Evolutionary conservation across 192 early-diverging fungal species (phyloP), one percentile per base, ranked within the genome.

Genomic region (Gamsiella multidivaricata): DNA sequence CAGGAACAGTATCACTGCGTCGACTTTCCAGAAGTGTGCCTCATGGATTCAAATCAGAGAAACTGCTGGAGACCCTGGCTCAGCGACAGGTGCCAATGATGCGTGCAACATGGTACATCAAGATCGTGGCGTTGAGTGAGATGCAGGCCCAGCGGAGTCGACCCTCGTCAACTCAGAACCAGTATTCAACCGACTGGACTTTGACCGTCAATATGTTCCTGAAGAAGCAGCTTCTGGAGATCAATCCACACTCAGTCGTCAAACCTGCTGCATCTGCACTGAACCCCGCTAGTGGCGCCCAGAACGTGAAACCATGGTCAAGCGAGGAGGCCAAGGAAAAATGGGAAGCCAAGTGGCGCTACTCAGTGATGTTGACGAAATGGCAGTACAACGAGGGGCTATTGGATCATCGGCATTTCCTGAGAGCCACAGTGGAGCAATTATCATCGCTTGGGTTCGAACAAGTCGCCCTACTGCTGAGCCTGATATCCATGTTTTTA

Each of bases 91-190:
- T 94, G 15, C 88, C 92, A 0, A 66, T 90, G 43, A 67, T 84
- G 23, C 80, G 91, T 14, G 89, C 92, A 0, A 67, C 90, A 9
- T 94, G 92, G 92, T 89, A 86, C 36, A 90, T 92, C 26, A 88
- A 91, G 41, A 82, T 91, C 26, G 83, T 88, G 12, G 91, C 90
- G 8, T 65, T 90, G 26, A 86, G 86, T 26, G 89, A 89, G 70
- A 88, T 91, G 84, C 69, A 70, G 18, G 57, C 75, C 18, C 66
- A 53, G 15, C 47, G 74, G 32, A 67, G 54, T 43, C 50, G 74
- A 20, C 46, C 65, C 1, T 54, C 65, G 14, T 39, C 45, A 2
- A 43, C 74, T 0, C 68, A 70, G 28, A 18, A 73, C 18, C 58
- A 72, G 49, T 71, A 80, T 29, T 72, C 83, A 0, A 33, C 67